Evolutionary conservation across 164 flowering plant genomes (phyloP).

Genomic region (Tetracentron sinense): DNA sequence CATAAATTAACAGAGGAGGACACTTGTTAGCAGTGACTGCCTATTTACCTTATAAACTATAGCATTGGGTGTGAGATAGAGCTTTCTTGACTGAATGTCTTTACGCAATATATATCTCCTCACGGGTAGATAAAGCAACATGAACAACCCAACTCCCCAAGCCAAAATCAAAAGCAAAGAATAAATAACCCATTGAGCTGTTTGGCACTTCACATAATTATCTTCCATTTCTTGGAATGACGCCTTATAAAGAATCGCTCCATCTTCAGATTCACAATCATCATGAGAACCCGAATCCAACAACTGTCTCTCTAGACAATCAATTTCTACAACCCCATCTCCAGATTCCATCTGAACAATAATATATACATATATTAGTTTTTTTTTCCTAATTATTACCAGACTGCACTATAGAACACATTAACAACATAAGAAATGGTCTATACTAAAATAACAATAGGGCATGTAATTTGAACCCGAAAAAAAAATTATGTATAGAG

Average conservation of each 20-base stretch:
- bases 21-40: not conserved
- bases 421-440: not conserved
- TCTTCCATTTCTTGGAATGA: conserved; percentile 68
- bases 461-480: no score
- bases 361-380: no score
- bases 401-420: not conserved
- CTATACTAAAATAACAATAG: not conserved
- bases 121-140: conserved; percentile 69
- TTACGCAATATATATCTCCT: conserved; percentile 51
- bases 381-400: no score
- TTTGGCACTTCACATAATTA: conserved; percentile 62
- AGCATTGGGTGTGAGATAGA: conserved; percentile 59
- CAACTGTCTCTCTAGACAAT: conserved; percentile 49
- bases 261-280: conserved; percentile 28
- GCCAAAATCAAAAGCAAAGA: conserved; percentile 67
- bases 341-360: conserved; percentile 38
- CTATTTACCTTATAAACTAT: conserved; percentile 66
- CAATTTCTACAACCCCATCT: conserved; percentile 49
- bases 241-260: conserved; percentile 46
- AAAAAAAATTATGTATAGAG: no score
- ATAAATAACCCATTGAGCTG: conserved; percentile 65
- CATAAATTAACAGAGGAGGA: not conserved
- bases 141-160: conserved; percentile 77
- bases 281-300: conserved; percentile 15
- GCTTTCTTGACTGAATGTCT: conserved; percentile 61